These are phyloP conservation scores for Dalbergia cochinchinensis DNA, from an alignment of 306 rosid species.

Conservation along the genomic window DNA sequence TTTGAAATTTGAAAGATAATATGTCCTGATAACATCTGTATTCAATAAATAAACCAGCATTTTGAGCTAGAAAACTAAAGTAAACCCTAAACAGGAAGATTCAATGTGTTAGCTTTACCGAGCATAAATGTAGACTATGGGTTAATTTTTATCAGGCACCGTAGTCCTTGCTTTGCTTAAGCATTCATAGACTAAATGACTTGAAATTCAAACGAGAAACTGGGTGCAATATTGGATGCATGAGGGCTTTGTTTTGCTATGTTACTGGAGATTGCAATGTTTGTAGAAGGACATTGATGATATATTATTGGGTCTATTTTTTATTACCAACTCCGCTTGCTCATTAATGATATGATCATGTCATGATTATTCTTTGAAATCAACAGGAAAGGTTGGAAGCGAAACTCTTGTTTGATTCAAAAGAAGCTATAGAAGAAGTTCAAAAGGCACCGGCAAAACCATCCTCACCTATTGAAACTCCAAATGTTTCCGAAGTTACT, in stretches of 20 bases:
- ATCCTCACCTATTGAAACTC: slow-evolving; percentile 58
- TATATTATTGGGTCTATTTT: slow-evolving; percentile 1
- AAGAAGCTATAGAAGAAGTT: slow-evolving; percentile 78
- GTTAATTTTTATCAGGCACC: background rate
- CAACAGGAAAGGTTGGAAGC: slow-evolving; percentile 91
- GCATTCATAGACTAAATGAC: slow-evolving; percentile 13
- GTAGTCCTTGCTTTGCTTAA: background rate
- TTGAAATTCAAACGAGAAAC: slow-evolving; percentile 18
- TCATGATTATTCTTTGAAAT: slow-evolving; percentile 37
- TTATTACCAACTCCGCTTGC: background rate
- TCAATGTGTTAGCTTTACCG: slow-evolving; percentile 7
- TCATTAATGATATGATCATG: slow-evolving; percentile 18
- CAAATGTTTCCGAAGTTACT: slow-evolving; percentile 56
- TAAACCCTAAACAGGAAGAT: background rate
- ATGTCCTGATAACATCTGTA: background rate
- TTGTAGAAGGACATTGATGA: background rate
- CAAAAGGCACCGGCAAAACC: slow-evolving; percentile 60
- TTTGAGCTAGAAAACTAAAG: slow-evolving; percentile 3
- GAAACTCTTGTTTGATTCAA: slow-evolving; percentile 68
- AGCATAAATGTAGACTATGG: slow-evolving; percentile 7
- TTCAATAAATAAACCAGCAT: slow-evolving; percentile 23
- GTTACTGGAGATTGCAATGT: slow-evolving; percentile 3
- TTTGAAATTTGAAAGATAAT: slow-evolving; percentile 23
- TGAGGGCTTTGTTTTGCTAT: slow-evolving; percentile 17
- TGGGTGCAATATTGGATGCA: background rate